Base-by-base conservation (phyloP, 1,139 yeast genomes). In the Sugiyamaella neomexicana region DNA sequence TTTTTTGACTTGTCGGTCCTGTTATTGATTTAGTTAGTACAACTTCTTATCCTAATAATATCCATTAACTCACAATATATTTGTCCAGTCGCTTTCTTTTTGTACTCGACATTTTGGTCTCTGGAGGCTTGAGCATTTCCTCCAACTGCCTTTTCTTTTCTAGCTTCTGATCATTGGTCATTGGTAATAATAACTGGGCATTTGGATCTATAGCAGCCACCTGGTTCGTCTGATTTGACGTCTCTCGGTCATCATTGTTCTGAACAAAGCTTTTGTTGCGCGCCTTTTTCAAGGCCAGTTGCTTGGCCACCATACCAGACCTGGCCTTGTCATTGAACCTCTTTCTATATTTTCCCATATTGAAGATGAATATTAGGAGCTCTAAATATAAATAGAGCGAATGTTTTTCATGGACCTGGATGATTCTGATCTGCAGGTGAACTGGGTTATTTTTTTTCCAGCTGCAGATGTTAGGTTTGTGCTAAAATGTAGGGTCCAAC, bases 311-410 rank as follows among this genome's bases (percentile, higher is more conserved):
- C 81, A 86, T 86, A 32, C 96, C 96, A 2, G 89, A 67, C 38
- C 95, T 81, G 55, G 95, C 96, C 75, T 86, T 87, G 69, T 86
- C 96, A 69, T 89, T 89, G 74, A 85, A 86, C 59, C 96, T 72
- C 69, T 81, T 81, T 63, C 95, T 79, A 69, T 86, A 88, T 61
- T 85, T 86, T 56, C 93, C 96, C 96, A 89, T 88, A 2, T 15
- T 40, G 38, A 27, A 20, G 25, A 20, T 20, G 25, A 20, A 20
- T 20, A 23, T 25, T 2, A 16, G 9, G 31, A n/a, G 27, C 4
- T 29, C 2, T 13, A 3, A 23, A 29, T 13, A 41, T 31, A 12
- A 27, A 5, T 13, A 13, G 13, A 20, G 25, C 25, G 46, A 16
- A 42, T 12, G 38, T 29, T 15, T 12, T 7, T n/a, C n/a, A n/a